phyloP scores from a whole-genome alignment of 2,329 filamentous ascomycete species.

The Aspergillus latus region DNA sequence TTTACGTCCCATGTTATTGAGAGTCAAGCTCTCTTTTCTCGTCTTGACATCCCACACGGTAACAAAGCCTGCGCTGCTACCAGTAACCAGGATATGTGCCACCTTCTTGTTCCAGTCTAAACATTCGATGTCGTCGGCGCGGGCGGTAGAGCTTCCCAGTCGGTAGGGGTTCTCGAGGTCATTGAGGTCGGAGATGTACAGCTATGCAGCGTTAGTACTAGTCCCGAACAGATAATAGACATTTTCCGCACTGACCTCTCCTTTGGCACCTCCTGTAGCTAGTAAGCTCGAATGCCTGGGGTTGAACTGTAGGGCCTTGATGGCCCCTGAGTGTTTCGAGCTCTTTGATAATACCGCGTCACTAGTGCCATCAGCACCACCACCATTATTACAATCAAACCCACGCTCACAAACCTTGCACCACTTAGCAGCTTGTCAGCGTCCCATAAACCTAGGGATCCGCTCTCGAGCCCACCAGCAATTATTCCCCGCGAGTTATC shows the following conservation, averaged over 20 bases:
- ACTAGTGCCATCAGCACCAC: conserved; percentile 32
- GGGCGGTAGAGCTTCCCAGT: conserved; percentile 80
- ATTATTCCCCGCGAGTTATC: conserved; percentile 83
- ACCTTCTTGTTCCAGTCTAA: conserved; percentile 99
- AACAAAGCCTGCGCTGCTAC: conserved; percentile 88
- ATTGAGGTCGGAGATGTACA: conserved; percentile 93
- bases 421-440: conserved; percentile 65
- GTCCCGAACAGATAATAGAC: not conserved
- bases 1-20: conserved; percentile 87
- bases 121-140: conserved; percentile 92
- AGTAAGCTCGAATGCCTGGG: conserved; percentile 86
- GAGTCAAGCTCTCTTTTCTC: conserved; percentile 92
- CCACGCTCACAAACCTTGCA: conserved; percentile 45
- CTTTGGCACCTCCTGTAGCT: conserved; percentile 89
- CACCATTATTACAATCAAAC: not conserved
- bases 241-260: conserved; percentile 56
- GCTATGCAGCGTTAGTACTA: conserved; percentile 35
- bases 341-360: conserved; percentile 85
- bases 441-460: conserved; percentile 90
- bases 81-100: conserved; percentile 91
- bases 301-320: conserved; percentile 97
- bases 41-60: conserved; percentile 98
- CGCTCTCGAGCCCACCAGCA: conserved; percentile 92
- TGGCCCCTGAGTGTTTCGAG: conserved; percentile 84
- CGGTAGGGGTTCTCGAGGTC: conserved; percentile 85